Evolutionary conservation across 257 asterid genomes (phyloP), one percentile per base, ranked within the genome.

Genomic region (Forsythia suspensa): DNA sequence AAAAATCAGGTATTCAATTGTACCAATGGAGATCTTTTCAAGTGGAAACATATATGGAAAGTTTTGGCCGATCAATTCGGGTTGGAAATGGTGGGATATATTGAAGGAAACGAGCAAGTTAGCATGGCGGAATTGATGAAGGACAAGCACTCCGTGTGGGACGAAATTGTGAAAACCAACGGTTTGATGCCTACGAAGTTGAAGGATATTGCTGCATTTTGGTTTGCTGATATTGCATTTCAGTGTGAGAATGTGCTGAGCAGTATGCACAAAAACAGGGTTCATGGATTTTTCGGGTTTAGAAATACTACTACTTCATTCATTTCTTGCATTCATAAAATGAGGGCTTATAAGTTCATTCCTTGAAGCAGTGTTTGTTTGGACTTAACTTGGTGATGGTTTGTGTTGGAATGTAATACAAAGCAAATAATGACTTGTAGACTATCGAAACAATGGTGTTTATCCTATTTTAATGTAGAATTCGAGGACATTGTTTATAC

Each of bases 211-310:
- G 96, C 95, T 13, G 79, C 80, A 8, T 92, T 91, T 88, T 92
- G 95, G 97, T 81, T 90, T 80, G 96, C 70, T 48, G 97, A 92
- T 81, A 44, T 86, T 65, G 67, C 77, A 39, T 83, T 90, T 55
- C 59, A 78, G 76, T 70, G 66, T 72, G 86, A 79, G 76, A 84
- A 83, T 74, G 24, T 80, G 2, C 55, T 92, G 78, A 89, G 88
- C 70, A 88, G 90, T 76, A 91, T 88, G 97, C 91, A 91, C 79
- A 92, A 92, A 90, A 92, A 92, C 52, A 92, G 88, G 87, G 96
- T 89, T 80, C 91, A 90, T 46, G 97, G 97, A 24, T 91, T 92
- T 77, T 29, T 90, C 80, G 97, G 94, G 10, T 92, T 92, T 57
- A 85, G 96, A 82, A 93, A 91, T 80, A 83, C 93, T 12, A 87